Conservation (phyloP, 805 yeast genomes). For the Yamadazyma tumulicola region DNA sequence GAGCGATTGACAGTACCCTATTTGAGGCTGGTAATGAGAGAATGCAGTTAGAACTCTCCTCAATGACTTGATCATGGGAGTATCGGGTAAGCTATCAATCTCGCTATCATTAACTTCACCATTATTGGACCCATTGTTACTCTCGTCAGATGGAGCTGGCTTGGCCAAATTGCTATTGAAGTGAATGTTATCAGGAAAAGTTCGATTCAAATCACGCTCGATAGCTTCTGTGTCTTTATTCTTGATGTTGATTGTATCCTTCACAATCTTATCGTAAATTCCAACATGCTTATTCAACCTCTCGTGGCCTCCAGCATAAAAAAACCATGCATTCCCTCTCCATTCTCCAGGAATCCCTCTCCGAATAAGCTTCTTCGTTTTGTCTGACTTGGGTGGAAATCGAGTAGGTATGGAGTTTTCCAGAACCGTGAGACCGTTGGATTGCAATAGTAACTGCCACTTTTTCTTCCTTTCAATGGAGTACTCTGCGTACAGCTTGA, state of each 20-base stretch:
- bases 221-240: slow-evolving; percentile 86
- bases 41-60: slow-evolving; percentile 82
- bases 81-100: slow-evolving; percentile 45
- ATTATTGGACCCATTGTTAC: not conserved
- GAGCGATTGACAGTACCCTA: slow-evolving; percentile 94
- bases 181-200: slow-evolving; percentile 89
- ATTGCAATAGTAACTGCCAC: slow-evolving; percentile 68
- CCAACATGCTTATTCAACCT: slow-evolving; percentile 66
- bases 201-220: slow-evolving; percentile 88
- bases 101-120: not conserved
- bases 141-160: slow-evolving; percentile 2
- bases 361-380: slow-evolving; percentile 74
- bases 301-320: slow-evolving; percentile 83
- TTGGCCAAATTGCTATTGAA: slow-evolving; percentile 46
- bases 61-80: slow-evolving; percentile 63
- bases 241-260: slow-evolving; percentile 49
- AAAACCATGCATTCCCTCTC: slow-evolving; percentile 97
- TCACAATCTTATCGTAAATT: slow-evolving; percentile 65
- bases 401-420: slow-evolving; percentile 43
- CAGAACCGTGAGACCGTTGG: slow-evolving; percentile 54
- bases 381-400: slow-evolving; percentile 77
- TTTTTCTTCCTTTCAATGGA: slow-evolving; percentile 63
- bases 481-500: slow-evolving; percentile 61
- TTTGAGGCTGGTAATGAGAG: slow-evolving; percentile 79
- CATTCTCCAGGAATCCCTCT: slow-evolving; percentile 96